Evolutionary conservation across 108 stramenopile genomes (phyloP).

Genomic region (Nannochloropsis salina): DNA sequence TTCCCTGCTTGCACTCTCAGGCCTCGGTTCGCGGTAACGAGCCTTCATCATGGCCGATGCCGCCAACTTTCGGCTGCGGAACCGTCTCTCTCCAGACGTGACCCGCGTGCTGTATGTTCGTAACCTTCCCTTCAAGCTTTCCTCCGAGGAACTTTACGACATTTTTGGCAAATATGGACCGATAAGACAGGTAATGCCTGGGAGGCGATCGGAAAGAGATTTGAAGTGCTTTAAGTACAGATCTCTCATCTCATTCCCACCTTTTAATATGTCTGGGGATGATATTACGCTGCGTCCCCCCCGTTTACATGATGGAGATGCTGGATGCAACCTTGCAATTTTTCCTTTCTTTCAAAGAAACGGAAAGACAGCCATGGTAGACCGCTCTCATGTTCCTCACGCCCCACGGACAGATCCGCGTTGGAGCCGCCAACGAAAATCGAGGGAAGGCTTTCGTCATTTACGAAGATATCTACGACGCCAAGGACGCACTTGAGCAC

Average conservation of each 20-base stretch:
- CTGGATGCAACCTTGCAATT: too few relatives aligned
- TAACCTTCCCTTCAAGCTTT: slow-evolving; percentile 93
- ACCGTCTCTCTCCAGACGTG: slow-evolving; percentile 90
- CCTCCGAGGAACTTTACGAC: slow-evolving; percentile 92
- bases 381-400: neutral
- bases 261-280: too few relatives aligned
- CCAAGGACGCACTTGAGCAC: slow-evolving; percentile 92
- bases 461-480: slow-evolving; percentile 90
- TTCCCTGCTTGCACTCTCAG: too few relatives aligned
- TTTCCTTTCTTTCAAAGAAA: too few relatives aligned
- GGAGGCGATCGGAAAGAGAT: neutral
- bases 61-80: slow-evolving; percentile 21
- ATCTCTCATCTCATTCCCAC: too few relatives aligned
- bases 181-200: slow-evolving; percentile 67
- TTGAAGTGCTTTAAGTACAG: neutral
- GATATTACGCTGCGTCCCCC: too few relatives aligned
- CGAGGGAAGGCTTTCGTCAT: slow-evolving; percentile 75
- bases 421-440: slow-evolving; percentile 52
- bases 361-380: too few relatives aligned
- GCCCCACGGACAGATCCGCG: slow-evolving; percentile 55
- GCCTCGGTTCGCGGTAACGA: too few relatives aligned
- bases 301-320: too few relatives aligned
- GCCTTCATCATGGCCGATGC: neutral
- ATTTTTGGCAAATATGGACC: slow-evolving; percentile 99
- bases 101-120: slow-evolving; percentile 87